Evolutionary conservation across 306 rosid species (phyloP).

Genomic region (Dicorynia guianensis): DNA sequence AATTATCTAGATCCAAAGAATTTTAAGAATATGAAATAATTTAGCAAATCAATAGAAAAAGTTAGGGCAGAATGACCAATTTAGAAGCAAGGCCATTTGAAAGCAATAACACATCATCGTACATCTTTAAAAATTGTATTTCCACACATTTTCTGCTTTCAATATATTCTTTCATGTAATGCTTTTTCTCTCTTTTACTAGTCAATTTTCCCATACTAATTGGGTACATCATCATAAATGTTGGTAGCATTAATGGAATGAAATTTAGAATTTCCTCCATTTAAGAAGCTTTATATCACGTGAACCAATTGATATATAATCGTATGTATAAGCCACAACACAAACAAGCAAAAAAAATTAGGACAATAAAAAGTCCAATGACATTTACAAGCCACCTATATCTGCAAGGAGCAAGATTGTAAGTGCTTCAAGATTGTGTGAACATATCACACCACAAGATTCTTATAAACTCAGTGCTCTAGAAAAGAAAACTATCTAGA

Average conservation of each 20-base stretch:
- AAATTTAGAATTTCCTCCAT: constrained; percentile 14
- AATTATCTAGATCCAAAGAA: constrained; percentile 34
- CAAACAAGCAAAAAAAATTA: constrained; percentile 35
- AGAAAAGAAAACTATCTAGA: constrained; percentile 30
- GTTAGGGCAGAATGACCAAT: constrained; percentile 25
- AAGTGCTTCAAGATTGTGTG: constrained; percentile 25
- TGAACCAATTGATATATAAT: constrained; percentile 32
- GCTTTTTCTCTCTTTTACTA: too few species aligned
- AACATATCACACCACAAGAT: constrained; percentile 25
- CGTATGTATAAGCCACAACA: constrained; percentile 28
- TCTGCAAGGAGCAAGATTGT: constrained; percentile 39
- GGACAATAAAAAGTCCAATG: constrained; percentile 36
- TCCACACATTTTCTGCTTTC: too few species aligned
- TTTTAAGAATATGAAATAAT: constrained; percentile 37
- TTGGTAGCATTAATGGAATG: constrained; percentile 8
- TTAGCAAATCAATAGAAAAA: constrained; percentile 33
- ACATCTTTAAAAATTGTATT: too few species aligned
- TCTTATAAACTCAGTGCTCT: constrained; percentile 16
- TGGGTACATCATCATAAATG: constrained; percentile 34
- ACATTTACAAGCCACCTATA: constrained; percentile 39
- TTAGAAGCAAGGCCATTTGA: constrained; percentile 25
- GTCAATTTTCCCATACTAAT: too few species aligned
- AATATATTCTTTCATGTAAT: too few species aligned
- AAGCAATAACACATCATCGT: constrained; percentile 21
- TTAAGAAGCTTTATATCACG: constrained; percentile 31